Conservation (phyloP, 2,329 filamentous ascomycete species). For the Hortaea sp. region DNA sequence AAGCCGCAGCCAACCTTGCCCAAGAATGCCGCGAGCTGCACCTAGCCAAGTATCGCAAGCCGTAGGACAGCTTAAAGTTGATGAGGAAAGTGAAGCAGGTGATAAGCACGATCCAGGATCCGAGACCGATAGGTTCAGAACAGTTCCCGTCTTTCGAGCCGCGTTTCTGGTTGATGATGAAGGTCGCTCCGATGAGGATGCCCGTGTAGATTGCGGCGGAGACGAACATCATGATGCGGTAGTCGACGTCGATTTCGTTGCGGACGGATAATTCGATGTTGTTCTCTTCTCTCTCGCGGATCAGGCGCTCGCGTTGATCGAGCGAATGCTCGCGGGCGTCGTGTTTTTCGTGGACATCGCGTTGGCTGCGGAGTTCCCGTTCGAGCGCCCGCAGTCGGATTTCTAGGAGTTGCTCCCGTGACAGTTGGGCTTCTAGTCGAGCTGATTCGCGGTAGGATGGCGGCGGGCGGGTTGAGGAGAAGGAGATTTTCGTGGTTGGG, state of each 20-base stretch:
- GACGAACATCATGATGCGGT: background rate
- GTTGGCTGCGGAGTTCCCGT: background rate
- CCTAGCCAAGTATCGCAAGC: background rate
- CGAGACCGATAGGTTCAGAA: background rate
- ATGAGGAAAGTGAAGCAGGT: background rate
- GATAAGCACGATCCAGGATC: background rate
- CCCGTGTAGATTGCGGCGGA: background rate
- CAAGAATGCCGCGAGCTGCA: background rate
- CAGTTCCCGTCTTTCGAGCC: background rate
- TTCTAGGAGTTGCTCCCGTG: background rate
- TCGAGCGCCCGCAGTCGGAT: background rate
- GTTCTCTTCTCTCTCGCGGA: background rate
- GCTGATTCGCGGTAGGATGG: background rate
- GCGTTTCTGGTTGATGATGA: background rate
- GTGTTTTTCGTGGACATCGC: background rate
- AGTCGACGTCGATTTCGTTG: background rate
- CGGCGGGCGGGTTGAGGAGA: background rate
- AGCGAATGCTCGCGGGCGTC: background rate
- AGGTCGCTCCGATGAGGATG: background rate
- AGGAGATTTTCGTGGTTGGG: background rate
- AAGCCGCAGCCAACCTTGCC: background rate
- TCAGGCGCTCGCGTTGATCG: background rate
- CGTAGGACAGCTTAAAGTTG: background rate
- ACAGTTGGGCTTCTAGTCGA: background rate
- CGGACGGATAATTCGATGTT: background rate